These are phyloP conservation scores for Marasmius sp. DNA, from an alignment of 1,284 basidiomycete species.

Conservation along the genomic window DNA sequence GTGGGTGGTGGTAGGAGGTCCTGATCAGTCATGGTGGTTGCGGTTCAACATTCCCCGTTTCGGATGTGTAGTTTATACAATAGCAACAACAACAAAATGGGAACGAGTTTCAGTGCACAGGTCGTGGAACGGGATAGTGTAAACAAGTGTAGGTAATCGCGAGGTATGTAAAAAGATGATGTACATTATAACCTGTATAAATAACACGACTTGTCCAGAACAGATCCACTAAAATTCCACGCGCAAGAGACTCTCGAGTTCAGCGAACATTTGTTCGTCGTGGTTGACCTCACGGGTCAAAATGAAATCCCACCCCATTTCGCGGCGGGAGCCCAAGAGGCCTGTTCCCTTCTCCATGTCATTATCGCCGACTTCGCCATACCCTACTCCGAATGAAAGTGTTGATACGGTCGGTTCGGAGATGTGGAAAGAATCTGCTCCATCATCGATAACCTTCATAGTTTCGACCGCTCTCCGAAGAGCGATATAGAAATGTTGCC, in stretches of 20 bases:
- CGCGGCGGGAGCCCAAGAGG: slow-evolving; percentile 71
- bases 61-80: too few species aligned
- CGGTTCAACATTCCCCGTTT: slow-evolving; percentile 1
- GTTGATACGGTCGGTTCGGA: slow-evolving; percentile 54
- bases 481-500: slow-evolving; percentile 59
- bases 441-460: slow-evolving; percentile 83
- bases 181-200: background rate
- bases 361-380: slow-evolving; percentile 70
- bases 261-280: slow-evolving; percentile 69
- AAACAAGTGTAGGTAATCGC: slow-evolving; percentile 9
- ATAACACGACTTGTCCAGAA: slow-evolving; percentile 13
- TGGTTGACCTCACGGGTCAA: slow-evolving; percentile 55
- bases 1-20: slow-evolving; percentile 42
- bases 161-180: background rate
- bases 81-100: background rate
- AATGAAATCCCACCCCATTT: slow-evolving; percentile 68
- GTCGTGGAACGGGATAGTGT: background rate
- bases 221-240: slow-evolving; percentile 43
- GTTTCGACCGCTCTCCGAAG: slow-evolving; percentile 81
- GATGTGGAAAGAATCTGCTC: slow-evolving; percentile 71
- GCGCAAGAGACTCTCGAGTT: slow-evolving; percentile 73
- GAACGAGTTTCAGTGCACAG: background rate
- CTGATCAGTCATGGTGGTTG: slow-evolving; percentile 31
- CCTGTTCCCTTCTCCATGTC: slow-evolving; percentile 70
- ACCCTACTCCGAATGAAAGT: slow-evolving; percentile 74